Percentiles rank a stretch among this genome's conserved stretches.
Evolutionary conservation across 768 basidiomycete species (phyloP).

Genomic region (Hortiboletus campestris): DNA sequence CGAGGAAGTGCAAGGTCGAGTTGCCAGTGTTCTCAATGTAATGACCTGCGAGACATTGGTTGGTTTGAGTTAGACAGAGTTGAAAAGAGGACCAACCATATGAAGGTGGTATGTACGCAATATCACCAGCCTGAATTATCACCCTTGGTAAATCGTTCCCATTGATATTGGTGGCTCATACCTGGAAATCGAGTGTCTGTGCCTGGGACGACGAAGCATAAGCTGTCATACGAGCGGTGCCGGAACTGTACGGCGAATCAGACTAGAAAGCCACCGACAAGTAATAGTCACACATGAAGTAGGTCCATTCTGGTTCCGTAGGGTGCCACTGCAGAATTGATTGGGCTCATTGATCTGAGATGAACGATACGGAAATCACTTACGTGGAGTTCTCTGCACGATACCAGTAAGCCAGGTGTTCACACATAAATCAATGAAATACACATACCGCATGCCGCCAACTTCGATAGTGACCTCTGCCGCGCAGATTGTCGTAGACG

Average conservation of each 20-base stretch:
- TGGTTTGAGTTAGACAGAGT: neutral
- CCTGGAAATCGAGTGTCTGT: conserved; percentile 46
- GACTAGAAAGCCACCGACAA: neutral
- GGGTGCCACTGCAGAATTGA: conserved; percentile 45
- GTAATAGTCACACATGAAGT: conserved; percentile 31
- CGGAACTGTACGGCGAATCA: conserved; percentile 27
- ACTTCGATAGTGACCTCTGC: conserved; percentile 58
- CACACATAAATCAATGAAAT: neutral
- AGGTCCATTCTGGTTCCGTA: conserved; percentile 49
- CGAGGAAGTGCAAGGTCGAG: conserved; percentile 54
- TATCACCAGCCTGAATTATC: conserved; percentile 31
- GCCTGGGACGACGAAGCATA: conserved; percentile 42
- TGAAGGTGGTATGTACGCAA: conserved; percentile 25
- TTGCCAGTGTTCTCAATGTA: conserved; percentile 69
- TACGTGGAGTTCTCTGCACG: conserved; percentile 44
- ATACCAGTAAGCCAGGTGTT: neutral
- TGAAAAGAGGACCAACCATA: conserved; percentile 16
- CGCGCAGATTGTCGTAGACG: conserved; percentile 50
- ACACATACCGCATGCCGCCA: conserved; percentile 55
- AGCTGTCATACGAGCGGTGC: conserved; percentile 41
- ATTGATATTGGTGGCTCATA: neutral
- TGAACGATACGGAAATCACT: conserved; percentile 12
- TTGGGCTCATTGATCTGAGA: neutral
- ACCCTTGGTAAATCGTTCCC: neutral
- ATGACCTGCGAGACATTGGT: conserved; percentile 43